These are phyloP conservation scores for Macadamia integrifolia DNA, from an alignment of 164 flowering plant species.

Conservation along the genomic window DNA sequence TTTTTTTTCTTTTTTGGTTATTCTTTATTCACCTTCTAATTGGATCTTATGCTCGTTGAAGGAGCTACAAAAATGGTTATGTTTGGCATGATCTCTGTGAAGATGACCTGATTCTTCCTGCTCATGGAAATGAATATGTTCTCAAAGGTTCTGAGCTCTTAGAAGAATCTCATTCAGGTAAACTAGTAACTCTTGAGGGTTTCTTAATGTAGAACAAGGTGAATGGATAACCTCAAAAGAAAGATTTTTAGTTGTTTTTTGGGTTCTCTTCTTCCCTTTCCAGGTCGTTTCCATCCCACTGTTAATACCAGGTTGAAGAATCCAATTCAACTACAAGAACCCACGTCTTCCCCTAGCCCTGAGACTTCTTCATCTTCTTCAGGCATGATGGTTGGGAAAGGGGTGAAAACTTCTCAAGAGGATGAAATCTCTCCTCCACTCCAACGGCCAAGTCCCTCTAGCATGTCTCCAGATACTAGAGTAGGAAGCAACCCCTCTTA, in stretches of 20 bases:
- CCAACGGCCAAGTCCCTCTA: conserved; percentile 41
- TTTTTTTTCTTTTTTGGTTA: conserved; percentile 1
- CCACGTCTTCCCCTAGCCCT: conserved; percentile 52
- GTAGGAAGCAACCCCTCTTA: conserved; percentile 44
- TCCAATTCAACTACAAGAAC: conserved; percentile 52
- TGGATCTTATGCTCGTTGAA: conserved; percentile 21
- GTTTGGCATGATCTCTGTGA: conserved; percentile 95
- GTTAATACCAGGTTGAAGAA: conserved; percentile 33
- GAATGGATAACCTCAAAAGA: not conserved
- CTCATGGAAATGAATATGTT: conserved; percentile 82
- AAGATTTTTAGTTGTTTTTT: not conserved
- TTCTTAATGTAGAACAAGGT: not conserved
- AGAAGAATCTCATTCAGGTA: conserved; percentile 71
- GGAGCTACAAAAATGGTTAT: conserved; percentile 90
- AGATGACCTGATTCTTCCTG: conserved; percentile 81
- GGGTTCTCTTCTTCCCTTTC: not conserved
- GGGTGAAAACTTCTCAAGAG: conserved; percentile 48
- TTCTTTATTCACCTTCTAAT: not conserved
- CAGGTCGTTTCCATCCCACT: conserved; percentile 46
- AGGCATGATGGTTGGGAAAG: conserved; percentile 48
- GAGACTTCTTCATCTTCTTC: conserved; percentile 72
- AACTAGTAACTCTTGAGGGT: not conserved
- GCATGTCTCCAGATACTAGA: conserved; percentile 51
- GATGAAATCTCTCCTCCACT: conserved; percentile 56
- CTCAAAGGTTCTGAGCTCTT: conserved; percentile 95